Percentiles rank a stretch among this genome's conserved stretches.
Conservation (phyloP, 2,329 filamentous ascomycete species). For the Fusarium temperatum region DNA sequence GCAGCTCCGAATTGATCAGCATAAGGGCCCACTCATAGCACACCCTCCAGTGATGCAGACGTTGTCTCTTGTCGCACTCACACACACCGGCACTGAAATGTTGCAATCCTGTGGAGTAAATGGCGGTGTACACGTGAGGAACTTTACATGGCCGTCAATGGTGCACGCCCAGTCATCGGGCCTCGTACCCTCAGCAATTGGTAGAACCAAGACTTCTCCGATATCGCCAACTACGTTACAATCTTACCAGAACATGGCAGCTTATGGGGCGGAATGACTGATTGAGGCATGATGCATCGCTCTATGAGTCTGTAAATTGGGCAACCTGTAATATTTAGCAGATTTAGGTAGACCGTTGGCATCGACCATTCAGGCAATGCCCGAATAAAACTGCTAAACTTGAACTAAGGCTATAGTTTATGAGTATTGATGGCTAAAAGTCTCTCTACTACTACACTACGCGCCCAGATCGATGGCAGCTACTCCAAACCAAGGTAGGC, state of each 20-base stretch:
- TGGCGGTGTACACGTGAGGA: neutral
- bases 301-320: neutral
- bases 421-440: no score
- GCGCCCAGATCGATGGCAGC: neutral
- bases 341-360: neutral
- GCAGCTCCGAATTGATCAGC: neutral
- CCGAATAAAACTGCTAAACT: neutral
- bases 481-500: neutral
- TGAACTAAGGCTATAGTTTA: neutral
- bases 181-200: neutral
- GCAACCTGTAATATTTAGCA: neutral
- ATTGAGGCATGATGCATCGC: neutral
- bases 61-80: neutral
- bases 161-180: neutral
- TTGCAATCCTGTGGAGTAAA: neutral
- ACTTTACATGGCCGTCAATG: neutral
- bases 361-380: neutral
- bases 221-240: neutral
- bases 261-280: neutral
- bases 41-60: neutral
- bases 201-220: neutral
- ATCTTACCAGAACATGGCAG: fast-evolving
- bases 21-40: neutral
- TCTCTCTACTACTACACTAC: neutral
- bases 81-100: neutral